Conservation (phyloP, 2,329 filamentous ascomycete species). For the Diplocarpon mali region DNA sequence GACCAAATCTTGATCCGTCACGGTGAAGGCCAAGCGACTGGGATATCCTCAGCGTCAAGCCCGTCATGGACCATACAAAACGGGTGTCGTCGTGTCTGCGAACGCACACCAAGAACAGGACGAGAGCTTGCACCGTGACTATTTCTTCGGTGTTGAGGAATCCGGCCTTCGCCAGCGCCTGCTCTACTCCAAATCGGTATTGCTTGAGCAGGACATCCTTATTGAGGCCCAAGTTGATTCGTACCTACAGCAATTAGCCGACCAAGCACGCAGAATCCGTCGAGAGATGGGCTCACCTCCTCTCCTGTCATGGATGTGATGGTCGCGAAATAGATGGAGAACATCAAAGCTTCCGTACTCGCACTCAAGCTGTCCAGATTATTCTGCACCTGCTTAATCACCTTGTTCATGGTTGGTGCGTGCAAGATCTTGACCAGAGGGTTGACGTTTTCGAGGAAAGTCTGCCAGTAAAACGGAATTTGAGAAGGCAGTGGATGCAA, state of each 20-base stretch:
- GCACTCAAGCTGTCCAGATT: conserved; percentile 44
- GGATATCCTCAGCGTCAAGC: conserved; percentile 45
- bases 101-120: conserved; percentile 43
- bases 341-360: conserved; percentile 37
- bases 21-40: conserved; percentile 50
- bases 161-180: conserved; percentile 42
- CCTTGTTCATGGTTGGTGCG: conserved; percentile 51
- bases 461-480: conserved; percentile 56
- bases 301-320: conserved; percentile 31
- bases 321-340: conserved; percentile 45
- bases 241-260: conserved; percentile 19
- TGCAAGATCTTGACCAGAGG: conserved; percentile 63
- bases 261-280: no score
- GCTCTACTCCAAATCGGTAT: conserved; percentile 43
- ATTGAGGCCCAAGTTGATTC: conserved; percentile 31
- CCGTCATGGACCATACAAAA: conserved; percentile 45
- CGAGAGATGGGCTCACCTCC: conserved; percentile 18
- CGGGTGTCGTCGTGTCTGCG: conserved; percentile 35
- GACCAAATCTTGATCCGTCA: conserved; percentile 41
- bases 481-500: conserved; percentile 57
- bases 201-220: conserved; percentile 33
- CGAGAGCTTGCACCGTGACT: conserved; percentile 42
- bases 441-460: conserved; percentile 64
- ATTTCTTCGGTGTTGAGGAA: conserved; percentile 44
- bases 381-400: conserved; percentile 48